Percentiles rank a stretch among this genome's conserved stretches.
Conservation (phyloP, 2,329 filamentous ascomycete species). For the Pseudogymnoascus sp. region DNA sequence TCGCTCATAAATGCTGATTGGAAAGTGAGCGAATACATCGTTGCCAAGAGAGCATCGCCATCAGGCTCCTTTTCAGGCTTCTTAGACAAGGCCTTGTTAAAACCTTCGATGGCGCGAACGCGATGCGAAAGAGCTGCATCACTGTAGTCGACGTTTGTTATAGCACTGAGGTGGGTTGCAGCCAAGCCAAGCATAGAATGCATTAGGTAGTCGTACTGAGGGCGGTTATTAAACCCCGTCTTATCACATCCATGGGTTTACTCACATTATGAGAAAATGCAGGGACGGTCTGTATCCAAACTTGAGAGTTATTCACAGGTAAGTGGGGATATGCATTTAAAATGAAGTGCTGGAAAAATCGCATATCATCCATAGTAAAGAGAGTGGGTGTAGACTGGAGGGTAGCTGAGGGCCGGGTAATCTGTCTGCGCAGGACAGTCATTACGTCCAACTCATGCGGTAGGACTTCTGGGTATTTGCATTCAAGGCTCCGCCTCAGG, state of each 20-base stretch:
- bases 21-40: constrained; percentile 50
- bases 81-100: constrained; percentile 45
- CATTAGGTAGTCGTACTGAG: constrained; percentile 57
- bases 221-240: background rate
- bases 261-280: constrained; percentile 57
- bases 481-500: constrained; percentile 50
- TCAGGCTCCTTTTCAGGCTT: constrained; percentile 38
- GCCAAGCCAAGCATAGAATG: constrained; percentile 61
- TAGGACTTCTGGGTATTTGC: constrained; percentile 52
- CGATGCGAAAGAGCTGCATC: constrained; percentile 53
- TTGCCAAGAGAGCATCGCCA: constrained; percentile 49
- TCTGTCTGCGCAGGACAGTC: constrained; percentile 11
- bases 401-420: constrained; percentile 10
- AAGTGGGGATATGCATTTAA: constrained; percentile 53
- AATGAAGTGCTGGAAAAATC: constrained; percentile 60
- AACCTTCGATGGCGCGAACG: constrained; percentile 53
- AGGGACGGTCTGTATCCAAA: constrained; percentile 60
- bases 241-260: constrained; percentile 1
- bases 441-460: constrained; percentile 38
- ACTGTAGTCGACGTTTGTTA: constrained; percentile 26
- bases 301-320: constrained; percentile 53
- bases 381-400: constrained; percentile 42
- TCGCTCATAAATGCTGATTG: constrained; percentile 50
- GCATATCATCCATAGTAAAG: constrained; percentile 56
- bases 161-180: constrained; percentile 55